Base-by-base conservation (phyloP, 352 stramenopile species). In the Phytophthora fragariaefolia region DNA sequence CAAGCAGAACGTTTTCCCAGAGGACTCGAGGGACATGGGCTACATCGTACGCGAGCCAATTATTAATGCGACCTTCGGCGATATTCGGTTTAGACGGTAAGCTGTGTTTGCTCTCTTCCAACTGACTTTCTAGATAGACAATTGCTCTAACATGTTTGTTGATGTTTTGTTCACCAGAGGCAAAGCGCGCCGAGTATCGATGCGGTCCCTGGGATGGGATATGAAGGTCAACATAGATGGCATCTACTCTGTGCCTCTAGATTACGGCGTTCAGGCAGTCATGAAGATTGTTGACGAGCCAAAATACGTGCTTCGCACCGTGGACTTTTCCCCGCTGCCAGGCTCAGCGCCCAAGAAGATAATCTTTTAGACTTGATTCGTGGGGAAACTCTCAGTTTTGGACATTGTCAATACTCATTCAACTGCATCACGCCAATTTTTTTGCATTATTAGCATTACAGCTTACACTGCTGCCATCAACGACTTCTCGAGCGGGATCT, bases 201-300 rank as follows among this genome's bases (percentile, higher is more conserved):
- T 96, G 85, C 80, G 87, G 43, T 96, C 88, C 20, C 83, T 96
- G 26, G 88, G 88, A 18, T 96, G 88, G 88, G 88, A 96, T 82
- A 96, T 95, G 87, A 91, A 90, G 66, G 83, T 96, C 42, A 94
- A 92, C 54, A 79, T 96, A 36, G 88, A 96, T 49, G 88, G 88
- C 20, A 91, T 96, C 45, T 94, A 92, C 71, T 95, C 88, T 7
- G 85, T 96, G 57, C 88, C 88, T 20, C 69, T 96, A 58, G 87
- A 95, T 78, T 96, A 96, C 36, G 88, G 88, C n/a, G 88, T 96
- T 13, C 88, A 96, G 63, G 88, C 87, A 4, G 88, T 96, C 38
- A 96, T 96, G 88, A 96, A 96, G 70, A 93, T 96, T 24, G 80
- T 82, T 26, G 85, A 93, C 53, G 88, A 93, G 58, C 88, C 88